Evolutionary conservation across 805 yeast species (phyloP), one percentile per base, ranked within the genome.

Genomic region (Yamadazyma akitaensis): DNA sequence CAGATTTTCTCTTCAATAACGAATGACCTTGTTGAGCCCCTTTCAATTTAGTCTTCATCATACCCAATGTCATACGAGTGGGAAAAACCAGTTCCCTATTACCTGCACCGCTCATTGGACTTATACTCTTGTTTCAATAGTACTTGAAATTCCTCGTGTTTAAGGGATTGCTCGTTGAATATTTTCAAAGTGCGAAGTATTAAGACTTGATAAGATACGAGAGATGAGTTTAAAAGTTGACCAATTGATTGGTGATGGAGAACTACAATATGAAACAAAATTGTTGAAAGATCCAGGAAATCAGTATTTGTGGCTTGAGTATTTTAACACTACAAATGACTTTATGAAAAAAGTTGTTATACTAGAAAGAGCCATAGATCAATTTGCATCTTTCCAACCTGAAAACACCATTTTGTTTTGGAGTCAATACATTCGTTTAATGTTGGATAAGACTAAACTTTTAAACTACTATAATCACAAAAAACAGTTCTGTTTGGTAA

Each of bases 21-120:
- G 95, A 87, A 66, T 94, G 96, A 32, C 99, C 99, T 62, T 88
- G 96, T 60, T 88, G 91, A 1, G 99, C 99, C 46, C 99, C 99
- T 70, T 91, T 92, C 63, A 94, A 80, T 68, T 94, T 94, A 50
- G 87, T 80, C 75, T 94, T 94, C 98, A 94, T 94, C 50, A 88
- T 67, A 41, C 96, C 90, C 56, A 92, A 80, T 49, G 98, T 92
- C 97, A 91, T 91, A 70, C 97, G 91, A 43, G 98, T 91, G 30
- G 98, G 97, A 68, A 91, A 91, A 39, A 91, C 98, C 63, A 88
- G 95, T 66, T 91, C 98, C 76, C 98, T 86, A 63, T 80, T 82
- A 50, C 84, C 85, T 30, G 84, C 80, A 32, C 85, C 84, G 26
- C 85, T 80, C 86, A 81, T 81, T 38, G 43, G 24, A 28, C n/a